Conservation (phyloP, 2,329 filamentous ascomycete species). For the Aspergillus neotritici region DNA sequence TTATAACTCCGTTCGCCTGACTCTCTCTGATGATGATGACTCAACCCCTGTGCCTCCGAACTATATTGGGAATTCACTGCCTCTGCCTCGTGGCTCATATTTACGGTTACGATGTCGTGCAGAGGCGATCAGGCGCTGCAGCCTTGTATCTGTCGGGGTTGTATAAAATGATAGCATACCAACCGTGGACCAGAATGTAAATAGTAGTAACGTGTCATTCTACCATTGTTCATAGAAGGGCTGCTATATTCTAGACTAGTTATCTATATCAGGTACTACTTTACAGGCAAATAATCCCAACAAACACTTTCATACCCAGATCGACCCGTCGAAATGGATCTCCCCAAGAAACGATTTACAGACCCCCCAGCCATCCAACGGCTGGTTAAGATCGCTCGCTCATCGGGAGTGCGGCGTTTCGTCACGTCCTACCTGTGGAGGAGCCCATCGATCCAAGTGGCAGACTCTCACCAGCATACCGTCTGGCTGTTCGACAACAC, state of each 20-base stretch:
- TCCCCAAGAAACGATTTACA: conserved; percentile 6
- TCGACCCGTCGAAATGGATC: too few species aligned
- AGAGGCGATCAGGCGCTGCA: conserved; percentile 11
- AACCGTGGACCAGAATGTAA: too few species aligned
- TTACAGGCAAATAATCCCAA: too few species aligned
- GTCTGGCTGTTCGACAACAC: conserved; percentile 92
- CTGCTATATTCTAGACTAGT: too few species aligned
- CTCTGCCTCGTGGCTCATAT: conserved; percentile 16
- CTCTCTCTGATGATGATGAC: conserved; percentile 13
- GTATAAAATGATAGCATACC: conserved; percentile 5
- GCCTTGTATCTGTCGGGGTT: background rate
- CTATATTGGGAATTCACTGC: conserved; percentile 9
- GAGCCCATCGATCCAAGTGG: conserved; percentile 56
- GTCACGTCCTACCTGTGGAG: conserved; percentile 30
- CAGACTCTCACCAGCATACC: conserved; percentile 60
- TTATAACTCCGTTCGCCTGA: conserved; percentile 13
- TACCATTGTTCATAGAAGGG: too few species aligned
- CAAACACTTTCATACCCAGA: too few species aligned
- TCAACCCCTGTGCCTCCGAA: conserved; percentile 9
- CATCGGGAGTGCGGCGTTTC: conserved; percentile 18
- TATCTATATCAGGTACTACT: too few species aligned
- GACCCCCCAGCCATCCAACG: conserved; percentile 5
- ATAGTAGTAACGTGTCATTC: too few species aligned
- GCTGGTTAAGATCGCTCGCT: conserved; percentile 6
- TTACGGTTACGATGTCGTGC: background rate